Conservation (phyloP, 768 basidiomycete species). For the Glaciozyma antarctica region DNA sequence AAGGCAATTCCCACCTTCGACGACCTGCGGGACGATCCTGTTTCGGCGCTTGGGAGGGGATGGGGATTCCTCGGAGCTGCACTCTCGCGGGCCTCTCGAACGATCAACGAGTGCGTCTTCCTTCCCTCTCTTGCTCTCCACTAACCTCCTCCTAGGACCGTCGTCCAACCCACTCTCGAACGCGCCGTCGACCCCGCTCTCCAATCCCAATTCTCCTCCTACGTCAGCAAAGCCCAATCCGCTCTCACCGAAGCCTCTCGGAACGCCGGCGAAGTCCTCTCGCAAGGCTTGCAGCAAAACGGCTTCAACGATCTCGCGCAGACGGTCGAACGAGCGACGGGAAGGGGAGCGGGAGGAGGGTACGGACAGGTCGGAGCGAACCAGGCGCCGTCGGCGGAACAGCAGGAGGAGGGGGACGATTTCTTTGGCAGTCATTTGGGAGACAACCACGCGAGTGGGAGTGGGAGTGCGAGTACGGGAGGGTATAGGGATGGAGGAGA, state of each 20-base stretch:
- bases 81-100: constrained; percentile 66
- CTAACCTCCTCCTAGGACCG: constrained; percentile 41
- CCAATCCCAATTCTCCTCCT: constrained; percentile 62
- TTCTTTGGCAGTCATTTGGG: constrained; percentile 19
- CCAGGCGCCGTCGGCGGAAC: constrained; percentile 2
- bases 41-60: constrained; percentile 77
- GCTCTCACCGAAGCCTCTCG: constrained; percentile 53
- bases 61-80: constrained; percentile 92
- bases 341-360: constrained; percentile 20
- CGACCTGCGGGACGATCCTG: constrained; percentile 79
- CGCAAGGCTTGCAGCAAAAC: constrained; percentile 45
- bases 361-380: constrained; percentile 20
- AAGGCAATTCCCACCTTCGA: constrained; percentile 64
- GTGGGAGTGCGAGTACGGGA: background rate
- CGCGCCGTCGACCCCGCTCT: constrained; percentile 69
- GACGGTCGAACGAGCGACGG: constrained; percentile 24
- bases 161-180: constrained; percentile 82
- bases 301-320: constrained; percentile 42
- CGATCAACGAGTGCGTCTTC: constrained; percentile 53
- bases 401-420: constrained; percentile 4
- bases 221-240: constrained; percentile 51
- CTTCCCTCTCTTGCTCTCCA: background rate
- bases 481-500: background rate
- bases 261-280: constrained; percentile 46
- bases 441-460: background rate